Conservation (phyloP, 2,329 filamentous ascomycete genomes). For the Claviceps maximensis region DNA sequence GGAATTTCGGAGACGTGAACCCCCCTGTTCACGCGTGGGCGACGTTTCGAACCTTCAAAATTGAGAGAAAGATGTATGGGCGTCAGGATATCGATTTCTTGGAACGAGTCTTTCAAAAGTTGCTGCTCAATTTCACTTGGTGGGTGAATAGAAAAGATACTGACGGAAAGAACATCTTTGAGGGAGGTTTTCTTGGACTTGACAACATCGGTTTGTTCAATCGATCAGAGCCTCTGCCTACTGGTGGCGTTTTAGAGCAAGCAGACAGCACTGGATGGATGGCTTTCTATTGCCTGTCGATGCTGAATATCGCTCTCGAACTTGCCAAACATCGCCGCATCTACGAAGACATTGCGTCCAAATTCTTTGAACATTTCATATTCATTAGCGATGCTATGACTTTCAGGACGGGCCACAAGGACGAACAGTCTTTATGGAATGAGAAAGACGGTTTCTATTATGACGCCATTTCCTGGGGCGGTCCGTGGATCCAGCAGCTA, state of each 20-base stretch:
- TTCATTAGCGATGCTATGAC: conserved; percentile 97
- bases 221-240: conserved; percentile 85
- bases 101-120: conserved; percentile 90
- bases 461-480: conserved; percentile 92
- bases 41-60: conserved; percentile 92
- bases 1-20: conserved; percentile 97
- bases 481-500: conserved; percentile 84
- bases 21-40: conserved; percentile 95
- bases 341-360: conserved; percentile 93
- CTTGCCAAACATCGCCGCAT: conserved; percentile 88
- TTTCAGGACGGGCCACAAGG: conserved; percentile 55
- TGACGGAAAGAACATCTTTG: conserved; percentile 93
- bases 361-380: conserved; percentile 98
- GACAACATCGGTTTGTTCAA: conserved; percentile 99
- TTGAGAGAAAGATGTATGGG: conserved; percentile 93
- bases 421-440: conserved; percentile 84
- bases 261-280: conserved; percentile 98
- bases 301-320: conserved; percentile 94
- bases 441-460: conserved; percentile 97
- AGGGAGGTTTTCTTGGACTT: conserved; percentile 86
- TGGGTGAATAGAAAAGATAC: conserved; percentile 96
- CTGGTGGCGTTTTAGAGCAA: conserved; percentile 85
- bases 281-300: conserved; percentile 92
- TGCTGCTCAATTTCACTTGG: conserved; percentile 96
- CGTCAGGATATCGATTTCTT: conserved; percentile 90